Percentiles rank a stretch among this genome's conserved stretches.
Conservation (phyloP, 257 asterid genomes). For the Linaria vulgaris region DNA sequence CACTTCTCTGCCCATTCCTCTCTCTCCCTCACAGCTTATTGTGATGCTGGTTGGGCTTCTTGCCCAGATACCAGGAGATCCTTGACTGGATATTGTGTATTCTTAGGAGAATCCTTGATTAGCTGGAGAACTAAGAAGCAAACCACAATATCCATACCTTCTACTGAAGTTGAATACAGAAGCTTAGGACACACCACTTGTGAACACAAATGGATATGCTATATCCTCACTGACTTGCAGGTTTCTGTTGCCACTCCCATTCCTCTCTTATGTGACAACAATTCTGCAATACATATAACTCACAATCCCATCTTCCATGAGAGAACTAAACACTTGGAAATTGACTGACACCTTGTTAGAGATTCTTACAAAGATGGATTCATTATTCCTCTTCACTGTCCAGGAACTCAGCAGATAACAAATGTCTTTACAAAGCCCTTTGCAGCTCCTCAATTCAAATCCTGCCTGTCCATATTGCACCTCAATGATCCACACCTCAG, state of each 20-base stretch:
- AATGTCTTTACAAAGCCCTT: too few species aligned
- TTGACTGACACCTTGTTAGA: background rate
- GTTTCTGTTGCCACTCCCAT: too few species aligned
- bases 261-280: background rate
- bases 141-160: background rate
- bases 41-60: background rate
- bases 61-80: background rate
- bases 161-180: background rate
- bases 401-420: too few species aligned
- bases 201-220: background rate
- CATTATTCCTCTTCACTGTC: background rate
- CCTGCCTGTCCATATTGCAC: too few species aligned
- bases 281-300: background rate
- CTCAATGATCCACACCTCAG: too few species aligned
- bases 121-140: background rate
- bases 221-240: too few species aligned
- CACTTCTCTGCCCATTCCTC: background rate
- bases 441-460: too few species aligned
- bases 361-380: background rate
- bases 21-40: background rate
- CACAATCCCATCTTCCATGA: background rate
- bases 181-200: background rate
- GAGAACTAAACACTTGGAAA: background rate
- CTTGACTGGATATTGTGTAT: background rate
- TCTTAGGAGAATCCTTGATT: background rate